Percentiles rank a stretch among this genome's conserved stretches.
Evolutionary conservation across 2,329 filamentous ascomycete species (phyloP).

Genomic region (Pezicula neosporulosa): DNA sequence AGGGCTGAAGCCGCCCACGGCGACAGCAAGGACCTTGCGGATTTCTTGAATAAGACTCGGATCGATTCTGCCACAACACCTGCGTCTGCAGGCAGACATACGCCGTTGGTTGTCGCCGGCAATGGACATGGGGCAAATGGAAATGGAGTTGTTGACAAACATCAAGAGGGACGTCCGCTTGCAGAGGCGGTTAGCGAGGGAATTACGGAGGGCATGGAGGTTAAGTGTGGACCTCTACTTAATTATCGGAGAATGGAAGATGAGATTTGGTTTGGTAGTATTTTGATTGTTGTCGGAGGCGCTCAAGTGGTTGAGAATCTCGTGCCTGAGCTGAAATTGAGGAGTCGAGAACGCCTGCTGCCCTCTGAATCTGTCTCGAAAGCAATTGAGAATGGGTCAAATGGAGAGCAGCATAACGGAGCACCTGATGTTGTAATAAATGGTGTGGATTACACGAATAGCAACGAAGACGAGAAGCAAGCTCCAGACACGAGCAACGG

Average conservation of each 20-base stretch:
- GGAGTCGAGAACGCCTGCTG: slow-evolving; percentile 24
- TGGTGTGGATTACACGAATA: slow-evolving; percentile 28
- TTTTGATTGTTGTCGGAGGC: slow-evolving; percentile 76
- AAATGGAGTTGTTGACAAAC: background rate
- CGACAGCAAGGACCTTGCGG: slow-evolving; percentile 47
- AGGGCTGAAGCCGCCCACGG: slow-evolving; percentile 24
- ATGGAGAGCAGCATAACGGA: slow-evolving; percentile 4
- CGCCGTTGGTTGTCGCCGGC: slow-evolving; percentile 41
- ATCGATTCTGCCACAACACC: slow-evolving; percentile 30
- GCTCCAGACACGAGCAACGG: background rate
- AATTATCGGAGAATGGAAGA: slow-evolving; percentile 75
- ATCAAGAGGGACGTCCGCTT: slow-evolving; percentile 1
- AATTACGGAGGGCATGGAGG: slow-evolving; percentile 41
- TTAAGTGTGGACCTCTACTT: slow-evolving; percentile 69
- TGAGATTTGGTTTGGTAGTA: slow-evolving; percentile 76
- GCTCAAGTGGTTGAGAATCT: slow-evolving; percentile 56
- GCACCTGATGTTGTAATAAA: slow-evolving; percentile 24
- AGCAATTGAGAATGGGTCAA: slow-evolving; percentile 16
- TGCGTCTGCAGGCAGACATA: slow-evolving; percentile 29
- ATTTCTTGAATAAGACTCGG: slow-evolving; percentile 53
- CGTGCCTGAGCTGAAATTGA: slow-evolving; percentile 56
- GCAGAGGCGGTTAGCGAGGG: slow-evolving; percentile 5
- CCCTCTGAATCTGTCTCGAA: slow-evolving; percentile 24
- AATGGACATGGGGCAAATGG: slow-evolving; percentile 11
- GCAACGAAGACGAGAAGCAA: slow-evolving; percentile 3